Conservation (phyloP, 2,329 filamentous ascomycete genomes). For the Cladophialophora chaetospira region DNA sequence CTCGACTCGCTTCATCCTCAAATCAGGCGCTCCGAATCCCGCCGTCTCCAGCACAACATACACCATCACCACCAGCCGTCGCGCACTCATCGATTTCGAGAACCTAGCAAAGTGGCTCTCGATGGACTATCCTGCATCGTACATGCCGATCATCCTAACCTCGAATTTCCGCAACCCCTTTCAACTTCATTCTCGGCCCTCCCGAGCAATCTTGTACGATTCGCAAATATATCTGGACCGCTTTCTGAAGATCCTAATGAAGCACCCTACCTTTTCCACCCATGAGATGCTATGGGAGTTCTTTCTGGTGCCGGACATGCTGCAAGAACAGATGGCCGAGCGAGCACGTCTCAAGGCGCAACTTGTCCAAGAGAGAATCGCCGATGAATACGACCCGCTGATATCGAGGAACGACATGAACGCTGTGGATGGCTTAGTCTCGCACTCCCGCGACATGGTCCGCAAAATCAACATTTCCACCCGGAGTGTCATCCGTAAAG, state of each 20-base stretch:
- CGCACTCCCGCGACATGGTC: slow-evolving; percentile 87
- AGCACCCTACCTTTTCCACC: slow-evolving; percentile 88
- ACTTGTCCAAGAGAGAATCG: slow-evolving; percentile 76
- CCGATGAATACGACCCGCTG: slow-evolving; percentile 84
- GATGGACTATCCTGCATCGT: slow-evolving; percentile 91
- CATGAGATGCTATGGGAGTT: slow-evolving; percentile 99
- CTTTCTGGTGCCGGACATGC: slow-evolving; percentile 92
- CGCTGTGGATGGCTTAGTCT: slow-evolving; percentile 90
- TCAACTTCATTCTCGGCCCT: slow-evolving; percentile 89
- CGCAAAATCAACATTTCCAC: slow-evolving; percentile 81
- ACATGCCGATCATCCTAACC: slow-evolving; percentile 78
- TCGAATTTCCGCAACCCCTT: slow-evolving; percentile 74
- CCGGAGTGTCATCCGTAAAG: slow-evolving; percentile 76
- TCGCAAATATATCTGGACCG: slow-evolving; percentile 83
- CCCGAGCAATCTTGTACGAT: slow-evolving; percentile 80
- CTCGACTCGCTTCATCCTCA: slow-evolving; percentile 87
- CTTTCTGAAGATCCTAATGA: slow-evolving; percentile 82
- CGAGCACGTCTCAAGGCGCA: slow-evolving; percentile 85
- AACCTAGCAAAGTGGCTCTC: slow-evolving; percentile 80
- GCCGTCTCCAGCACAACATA: slow-evolving; percentile 72
- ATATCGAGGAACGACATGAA: slow-evolving; percentile 59
- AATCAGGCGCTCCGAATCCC: slow-evolving; percentile 74
- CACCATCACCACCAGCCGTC: slow-evolving; percentile 90
- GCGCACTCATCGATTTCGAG: slow-evolving; percentile 87
- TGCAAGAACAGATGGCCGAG: slow-evolving; percentile 85